Evolutionary conservation across 164 flowering plant species (phyloP).

Genomic region (Tetracentron sinense): DNA sequence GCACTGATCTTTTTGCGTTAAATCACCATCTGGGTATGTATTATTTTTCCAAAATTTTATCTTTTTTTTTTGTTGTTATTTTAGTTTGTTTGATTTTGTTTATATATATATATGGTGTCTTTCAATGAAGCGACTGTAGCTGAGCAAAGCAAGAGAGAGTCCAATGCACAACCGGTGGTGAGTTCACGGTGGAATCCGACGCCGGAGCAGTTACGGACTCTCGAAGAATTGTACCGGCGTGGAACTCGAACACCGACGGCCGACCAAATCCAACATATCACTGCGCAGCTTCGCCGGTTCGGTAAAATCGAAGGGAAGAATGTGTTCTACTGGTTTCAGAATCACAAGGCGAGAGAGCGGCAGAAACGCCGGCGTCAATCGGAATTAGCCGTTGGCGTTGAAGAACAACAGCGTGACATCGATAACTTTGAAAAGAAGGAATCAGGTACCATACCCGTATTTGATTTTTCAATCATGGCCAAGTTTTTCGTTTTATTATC

Average conservation of each 20-base stretch:
- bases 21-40: constrained; percentile 49
- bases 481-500: no score
- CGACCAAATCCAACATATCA: constrained; percentile 78
- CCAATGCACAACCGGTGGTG: constrained; percentile 39
- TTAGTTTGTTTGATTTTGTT: neutral
- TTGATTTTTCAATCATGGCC: no score
- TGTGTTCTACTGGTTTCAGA: constrained; percentile 95
- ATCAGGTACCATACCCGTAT: constrained; percentile 42
- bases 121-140: constrained; percentile 18
- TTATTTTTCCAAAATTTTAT: neutral
- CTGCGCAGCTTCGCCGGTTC: constrained; percentile 66
- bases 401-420: constrained; percentile 10
- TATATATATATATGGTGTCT: neutral
- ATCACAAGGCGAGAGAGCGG: constrained; percentile 87
- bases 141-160: constrained; percentile 51
- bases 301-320: constrained; percentile 93
- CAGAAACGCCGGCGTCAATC: constrained; percentile 77
- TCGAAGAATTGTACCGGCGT: constrained; percentile 64
- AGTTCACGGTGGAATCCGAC: constrained; percentile 92
- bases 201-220: constrained; percentile 68
- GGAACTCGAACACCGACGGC: constrained; percentile 85
- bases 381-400: constrained; percentile 27
- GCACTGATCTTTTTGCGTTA: constrained; percentile 35
- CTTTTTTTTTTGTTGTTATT: no score
- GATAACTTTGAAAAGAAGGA: constrained; percentile 41